These are phyloP conservation scores for Saitozyma sp. DNA, from an alignment of 768 basidiomycete species.

Conservation along the genomic window DNA sequence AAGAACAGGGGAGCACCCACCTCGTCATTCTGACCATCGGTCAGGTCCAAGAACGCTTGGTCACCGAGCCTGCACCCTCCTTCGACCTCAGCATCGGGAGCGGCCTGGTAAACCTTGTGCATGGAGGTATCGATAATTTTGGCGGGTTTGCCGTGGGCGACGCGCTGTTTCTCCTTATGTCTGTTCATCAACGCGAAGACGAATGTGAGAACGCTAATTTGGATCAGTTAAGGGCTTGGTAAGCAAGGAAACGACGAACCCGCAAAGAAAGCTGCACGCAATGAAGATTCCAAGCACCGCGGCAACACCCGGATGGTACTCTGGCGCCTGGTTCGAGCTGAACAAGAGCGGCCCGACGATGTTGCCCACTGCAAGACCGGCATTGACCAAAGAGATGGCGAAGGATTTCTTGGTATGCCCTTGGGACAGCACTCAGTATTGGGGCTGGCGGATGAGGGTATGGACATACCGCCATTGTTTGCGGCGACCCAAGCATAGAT, in stretches of 20 bases:
- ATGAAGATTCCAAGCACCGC: no score
- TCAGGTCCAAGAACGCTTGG: slow-evolving; percentile 19
- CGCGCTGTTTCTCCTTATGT: slow-evolving; percentile 38
- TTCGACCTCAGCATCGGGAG: not conserved
- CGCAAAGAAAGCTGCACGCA: no score
- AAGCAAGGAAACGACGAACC: no score
- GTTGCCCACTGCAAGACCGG: slow-evolving; percentile 56
- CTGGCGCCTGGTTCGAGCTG: slow-evolving; percentile 35
- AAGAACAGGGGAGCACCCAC: not conserved
- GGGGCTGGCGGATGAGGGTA: no score
- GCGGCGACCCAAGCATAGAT: slow-evolving; percentile 22
- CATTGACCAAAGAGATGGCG: slow-evolving; percentile 56
- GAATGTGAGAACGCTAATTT: no score
- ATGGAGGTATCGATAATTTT: slow-evolving; percentile 36
- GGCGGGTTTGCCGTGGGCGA: slow-evolving; percentile 44
- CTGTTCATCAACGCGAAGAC: slow-evolving; percentile 24
- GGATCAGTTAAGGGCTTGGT: no score
- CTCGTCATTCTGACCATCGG: slow-evolving; percentile 16
- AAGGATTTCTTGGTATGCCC: slow-evolving; percentile 44
- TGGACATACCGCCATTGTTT: slow-evolving; percentile 31
- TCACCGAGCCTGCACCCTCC: slow-evolving; percentile 9
- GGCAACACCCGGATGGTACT: slow-evolving; percentile 30
- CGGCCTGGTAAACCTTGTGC: not conserved
- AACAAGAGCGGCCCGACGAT: slow-evolving; percentile 46
- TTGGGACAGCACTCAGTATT: no score